phyloP scores from a whole-genome alignment of 78 protist genomes.

The Creolimax fragrantissima region DNA sequence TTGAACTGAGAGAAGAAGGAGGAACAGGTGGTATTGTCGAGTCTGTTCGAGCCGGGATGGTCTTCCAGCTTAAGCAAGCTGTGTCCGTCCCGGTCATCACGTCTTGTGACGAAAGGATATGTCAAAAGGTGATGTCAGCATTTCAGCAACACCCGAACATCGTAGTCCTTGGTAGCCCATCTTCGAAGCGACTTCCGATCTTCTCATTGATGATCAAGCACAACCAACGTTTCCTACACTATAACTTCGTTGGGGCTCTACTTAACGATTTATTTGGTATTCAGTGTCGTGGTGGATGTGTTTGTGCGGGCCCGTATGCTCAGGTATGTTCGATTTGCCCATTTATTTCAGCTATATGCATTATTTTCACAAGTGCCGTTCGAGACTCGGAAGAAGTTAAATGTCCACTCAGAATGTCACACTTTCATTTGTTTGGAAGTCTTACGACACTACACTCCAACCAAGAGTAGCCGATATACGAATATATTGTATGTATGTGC shows the following conservation, averaged over 20 bases:
- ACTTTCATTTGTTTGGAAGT: too few species aligned
- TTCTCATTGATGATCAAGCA: conserved; percentile 26
- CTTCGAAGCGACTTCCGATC: background rate
- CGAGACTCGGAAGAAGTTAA: too few species aligned
- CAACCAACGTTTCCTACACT: conserved; percentile 50
- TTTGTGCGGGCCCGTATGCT: conserved; percentile 86
- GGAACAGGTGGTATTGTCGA: conserved; percentile 77
- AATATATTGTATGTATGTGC: too few species aligned
- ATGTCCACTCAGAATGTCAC: too few species aligned
- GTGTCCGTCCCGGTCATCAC: background rate
- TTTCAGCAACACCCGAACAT: background rate
- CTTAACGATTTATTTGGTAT: conserved; percentile 90
- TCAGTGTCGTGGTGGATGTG: conserved; percentile 79
- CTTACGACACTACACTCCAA: too few species aligned
- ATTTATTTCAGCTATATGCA: too few species aligned
- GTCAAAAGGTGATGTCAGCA: background rate
- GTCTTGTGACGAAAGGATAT: background rate
- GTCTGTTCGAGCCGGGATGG: conserved; percentile 65
- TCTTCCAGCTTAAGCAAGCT: conserved; percentile 29
- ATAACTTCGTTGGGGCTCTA: conserved; percentile 64
- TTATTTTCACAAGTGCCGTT: too few species aligned
- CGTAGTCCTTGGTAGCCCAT: background rate
- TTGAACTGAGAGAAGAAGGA: conserved; percentile 74
- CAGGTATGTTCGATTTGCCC: conserved; percentile 5
- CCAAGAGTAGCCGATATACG: too few species aligned